Conservation (phyloP, 2,329 filamentous ascomycete genomes). For the Claviceps sp. region DNA sequence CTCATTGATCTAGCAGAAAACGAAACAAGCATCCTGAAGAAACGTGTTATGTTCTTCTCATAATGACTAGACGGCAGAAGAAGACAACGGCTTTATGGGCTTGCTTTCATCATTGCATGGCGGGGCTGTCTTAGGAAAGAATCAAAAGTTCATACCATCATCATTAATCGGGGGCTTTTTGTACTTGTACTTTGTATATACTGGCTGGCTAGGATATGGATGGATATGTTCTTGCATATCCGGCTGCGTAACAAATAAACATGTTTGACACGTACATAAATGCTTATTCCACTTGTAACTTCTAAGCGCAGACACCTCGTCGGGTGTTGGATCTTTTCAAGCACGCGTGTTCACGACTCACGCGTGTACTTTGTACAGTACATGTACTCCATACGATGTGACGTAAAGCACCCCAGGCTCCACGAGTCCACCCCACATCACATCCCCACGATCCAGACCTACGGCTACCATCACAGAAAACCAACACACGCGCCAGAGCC, state of each 20-base stretch:
- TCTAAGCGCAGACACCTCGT: too few relatives aligned
- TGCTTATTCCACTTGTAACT: too few relatives aligned
- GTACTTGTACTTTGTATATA: slow-evolving; percentile 1
- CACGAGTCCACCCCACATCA: background rate
- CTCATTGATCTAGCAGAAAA: slow-evolving; percentile 19
- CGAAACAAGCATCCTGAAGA: background rate
- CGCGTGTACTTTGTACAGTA: too few relatives aligned
- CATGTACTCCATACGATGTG: too few relatives aligned
- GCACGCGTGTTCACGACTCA: too few relatives aligned
- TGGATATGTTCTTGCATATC: background rate
- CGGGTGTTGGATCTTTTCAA: too few relatives aligned
- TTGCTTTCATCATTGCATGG: slow-evolving; percentile 14
- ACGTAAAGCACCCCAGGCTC: background rate
- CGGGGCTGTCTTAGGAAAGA: slow-evolving; percentile 5
- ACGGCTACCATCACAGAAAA: background rate
- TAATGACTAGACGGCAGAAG: slow-evolving; percentile 16
- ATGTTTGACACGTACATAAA: too few relatives aligned
- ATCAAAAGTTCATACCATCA: slow-evolving; percentile 3
- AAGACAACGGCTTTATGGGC: background rate
- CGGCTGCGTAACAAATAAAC: background rate
- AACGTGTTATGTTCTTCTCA: slow-evolving; percentile 34
- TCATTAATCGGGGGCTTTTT: background rate
- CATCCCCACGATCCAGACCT: background rate
- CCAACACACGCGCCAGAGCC: background rate
- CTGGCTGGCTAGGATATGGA: background rate